Base-by-base conservation (phyloP, 345 rosid species). In the Aegle marmelos region DNA sequence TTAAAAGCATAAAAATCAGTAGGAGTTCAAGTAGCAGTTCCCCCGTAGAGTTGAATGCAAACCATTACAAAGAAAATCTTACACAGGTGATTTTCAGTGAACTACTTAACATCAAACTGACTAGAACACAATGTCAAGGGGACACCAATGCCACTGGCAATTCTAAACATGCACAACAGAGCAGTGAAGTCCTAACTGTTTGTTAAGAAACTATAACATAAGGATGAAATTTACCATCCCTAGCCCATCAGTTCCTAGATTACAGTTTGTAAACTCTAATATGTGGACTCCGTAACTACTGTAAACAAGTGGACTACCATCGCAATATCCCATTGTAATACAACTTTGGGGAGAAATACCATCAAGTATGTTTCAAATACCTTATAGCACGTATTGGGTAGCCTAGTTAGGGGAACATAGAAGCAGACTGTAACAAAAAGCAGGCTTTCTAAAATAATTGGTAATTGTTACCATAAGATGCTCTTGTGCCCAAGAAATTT, bases 261-360 rank as follows among this genome's bases (percentile, higher is more conserved):
- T 33, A 22, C 10, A 21, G 41, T 11, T 71, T 45, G 7, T 62
- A 54, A 41, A 74, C 68, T 41, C 70, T 41, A 9, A 31, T 27
- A 41, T 21, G 59, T 45, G 11, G 45, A 62, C 68, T 62, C 30
- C 16, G 11, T 11, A 48, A 16, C 30, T 9, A 5, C 28, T 17
- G 13, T 19, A 30, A 36, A 11, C 25, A 59, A 21, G 41, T 62
- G 60, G 58, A 30, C 77, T 3, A 17, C 45, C 41, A 16, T 59
- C 45, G 6, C 27, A 61, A 11, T 9, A 41, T 48, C 78, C 28
- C 56, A 22, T 45, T 63, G 14, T 28, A 28, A 6, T 45, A 48
- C 17, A 74, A 74, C 6, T 27, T 58, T 36, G 30, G 7, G 67
- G 22, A 73, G 67, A 72, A 72, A 72, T n/a, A 25, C 67, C 67